Evolutionary conservation across 1,139 yeast species (phyloP), one percentile per base, ranked within the genome.

Genomic region (Candida smagusa): DNA sequence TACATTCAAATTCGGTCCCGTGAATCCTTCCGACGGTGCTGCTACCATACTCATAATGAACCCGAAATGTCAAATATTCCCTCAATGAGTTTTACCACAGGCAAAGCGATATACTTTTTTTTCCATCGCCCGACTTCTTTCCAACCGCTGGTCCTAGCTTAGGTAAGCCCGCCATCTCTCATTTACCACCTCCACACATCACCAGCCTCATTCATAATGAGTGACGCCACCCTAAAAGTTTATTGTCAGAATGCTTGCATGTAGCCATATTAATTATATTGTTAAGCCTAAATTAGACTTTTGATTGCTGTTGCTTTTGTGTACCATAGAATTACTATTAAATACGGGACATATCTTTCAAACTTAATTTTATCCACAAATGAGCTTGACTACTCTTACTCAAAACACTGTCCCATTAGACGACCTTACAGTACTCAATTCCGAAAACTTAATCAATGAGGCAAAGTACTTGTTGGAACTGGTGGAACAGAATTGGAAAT

Each of bases 1-100:
- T 49, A 92, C 90, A 59, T 88, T 90, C 56, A 92, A 73, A 65
- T 92, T 84, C 11, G 86, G 87, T 11, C 85, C 86, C 25, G 53
- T 51, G 48, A 65, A 69, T 28, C 30, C 36, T 8, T 40, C 43
- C 28, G 33, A 38, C 9, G 26, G 26, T 23, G 26, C 4, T 23
- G 26, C 26, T 9, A 23, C 26, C 26, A 23, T 23, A 23, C 26
- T 23, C 26, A 23, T 23, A n/a, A 16, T 16, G 19, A 16, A 16
- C 19, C 19, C 19, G 19, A 16, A 16, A 16, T 16, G 19, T 16
- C 19, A 16, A 16, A 16, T 16, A 16, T 16, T 16, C 19, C 19
- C 19, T 16, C 19, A 16, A 16, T 16, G 19, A 16, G 19, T 16
- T 16, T 16, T 16, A 16, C 19, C 19, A 16, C 19, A 16, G 19